phyloP scores from a whole-genome alignment of 495 filamentous ascomycete species.

The Hypoxylon cercidicola region DNA sequence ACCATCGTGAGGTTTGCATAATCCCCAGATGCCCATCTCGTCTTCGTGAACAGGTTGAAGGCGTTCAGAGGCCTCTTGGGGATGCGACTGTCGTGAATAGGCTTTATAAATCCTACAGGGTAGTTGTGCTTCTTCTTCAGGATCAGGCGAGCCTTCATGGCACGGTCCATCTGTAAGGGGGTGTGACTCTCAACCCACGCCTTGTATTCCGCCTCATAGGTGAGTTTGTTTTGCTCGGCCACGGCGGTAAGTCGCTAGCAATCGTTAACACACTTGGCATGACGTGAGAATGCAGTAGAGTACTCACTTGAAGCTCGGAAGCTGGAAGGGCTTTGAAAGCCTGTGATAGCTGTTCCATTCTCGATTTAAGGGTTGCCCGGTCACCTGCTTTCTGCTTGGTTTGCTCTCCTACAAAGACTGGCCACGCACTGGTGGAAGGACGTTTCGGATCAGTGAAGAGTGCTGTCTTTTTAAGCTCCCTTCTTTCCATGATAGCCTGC shows the following conservation, averaged over 20 bases:
- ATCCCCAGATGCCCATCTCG: slow-evolving; percentile 61
- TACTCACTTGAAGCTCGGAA: slow-evolving; percentile 47
- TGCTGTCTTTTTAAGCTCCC: slow-evolving; percentile 40
- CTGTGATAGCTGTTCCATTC: slow-evolving; percentile 14
- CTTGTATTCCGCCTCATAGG: slow-evolving; percentile 57
- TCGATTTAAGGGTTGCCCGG: not conserved
- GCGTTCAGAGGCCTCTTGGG: slow-evolving; percentile 58
- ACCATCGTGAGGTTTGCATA: slow-evolving; percentile 46
- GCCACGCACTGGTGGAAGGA: slow-evolving; percentile 32
- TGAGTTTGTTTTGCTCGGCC: slow-evolving; percentile 59
- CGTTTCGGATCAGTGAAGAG: slow-evolving; percentile 40
- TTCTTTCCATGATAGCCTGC: slow-evolving; percentile 32
- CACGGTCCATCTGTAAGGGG: slow-evolving; percentile 64
- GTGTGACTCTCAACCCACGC: slow-evolving; percentile 70
- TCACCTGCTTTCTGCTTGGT: not conserved
- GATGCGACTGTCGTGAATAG: slow-evolving; percentile 67
- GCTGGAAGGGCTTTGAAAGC: slow-evolving; percentile 44
- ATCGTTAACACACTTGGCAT: slow-evolving; percentile 15
- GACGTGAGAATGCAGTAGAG: not conserved
- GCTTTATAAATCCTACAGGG: slow-evolving; percentile 36
- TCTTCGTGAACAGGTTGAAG: slow-evolving; percentile 59
- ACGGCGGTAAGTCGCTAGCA: slow-evolving; percentile 55
- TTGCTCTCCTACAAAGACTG: slow-evolving; percentile 31
- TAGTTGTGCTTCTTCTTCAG: slow-evolving; percentile 53
- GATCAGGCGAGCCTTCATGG: slow-evolving; percentile 69